Percentiles rank a stretch among this genome's conserved stretches.
Conservation (phyloP, 768 basidiomycete genomes). For the Leccinum fibrillosum region DNA sequence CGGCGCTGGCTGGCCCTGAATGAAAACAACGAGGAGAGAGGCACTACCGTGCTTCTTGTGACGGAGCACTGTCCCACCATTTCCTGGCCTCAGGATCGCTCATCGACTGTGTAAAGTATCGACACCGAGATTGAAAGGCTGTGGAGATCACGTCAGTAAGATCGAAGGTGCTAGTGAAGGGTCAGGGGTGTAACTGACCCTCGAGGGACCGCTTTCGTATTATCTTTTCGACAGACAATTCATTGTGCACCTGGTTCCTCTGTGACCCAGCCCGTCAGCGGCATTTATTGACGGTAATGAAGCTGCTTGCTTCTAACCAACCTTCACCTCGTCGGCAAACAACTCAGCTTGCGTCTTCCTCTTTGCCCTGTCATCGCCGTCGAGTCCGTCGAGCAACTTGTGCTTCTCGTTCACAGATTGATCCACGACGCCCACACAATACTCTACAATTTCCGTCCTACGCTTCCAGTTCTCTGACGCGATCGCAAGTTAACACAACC, state of each 20-base stretch:
- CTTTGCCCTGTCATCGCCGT: slow-evolving; percentile 43
- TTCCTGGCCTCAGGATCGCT: slow-evolving; percentile 54
- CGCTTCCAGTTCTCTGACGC: slow-evolving; percentile 64
- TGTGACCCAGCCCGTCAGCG: slow-evolving; percentile 34
- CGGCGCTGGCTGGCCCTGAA: slow-evolving; percentile 13
- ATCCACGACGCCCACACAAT: slow-evolving; percentile 72
- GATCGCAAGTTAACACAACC: slow-evolving; percentile 21
- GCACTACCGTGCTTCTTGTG: slow-evolving; percentile 33
- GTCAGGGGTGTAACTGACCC: slow-evolving; percentile 42
- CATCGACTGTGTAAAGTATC: slow-evolving; percentile 68
- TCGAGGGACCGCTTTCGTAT: slow-evolving; percentile 67
- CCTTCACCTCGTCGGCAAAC: slow-evolving; percentile 72
- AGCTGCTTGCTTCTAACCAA: slow-evolving; percentile 37
- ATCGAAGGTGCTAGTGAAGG: slow-evolving; percentile 10
- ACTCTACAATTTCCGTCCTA: slow-evolving; percentile 68
- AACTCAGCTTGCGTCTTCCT: slow-evolving; percentile 53
- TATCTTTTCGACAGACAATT: slow-evolving; percentile 69
- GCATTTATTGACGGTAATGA: slow-evolving; percentile 30
- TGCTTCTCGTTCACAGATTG: slow-evolving; percentile 57
- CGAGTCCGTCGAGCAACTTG: slow-evolving; percentile 38
- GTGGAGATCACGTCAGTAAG: slow-evolving; percentile 19
- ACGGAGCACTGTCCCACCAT: slow-evolving; percentile 49
- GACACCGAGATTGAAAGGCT: slow-evolving; percentile 81
- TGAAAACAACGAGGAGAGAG: slow-evolving; percentile 30
- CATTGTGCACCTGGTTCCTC: slow-evolving; percentile 75